Percentiles rank a stretch among this genome's conserved stretches.
Conservation (phyloP, 805 yeast genomes). For the Starmerella geochares region DNA sequence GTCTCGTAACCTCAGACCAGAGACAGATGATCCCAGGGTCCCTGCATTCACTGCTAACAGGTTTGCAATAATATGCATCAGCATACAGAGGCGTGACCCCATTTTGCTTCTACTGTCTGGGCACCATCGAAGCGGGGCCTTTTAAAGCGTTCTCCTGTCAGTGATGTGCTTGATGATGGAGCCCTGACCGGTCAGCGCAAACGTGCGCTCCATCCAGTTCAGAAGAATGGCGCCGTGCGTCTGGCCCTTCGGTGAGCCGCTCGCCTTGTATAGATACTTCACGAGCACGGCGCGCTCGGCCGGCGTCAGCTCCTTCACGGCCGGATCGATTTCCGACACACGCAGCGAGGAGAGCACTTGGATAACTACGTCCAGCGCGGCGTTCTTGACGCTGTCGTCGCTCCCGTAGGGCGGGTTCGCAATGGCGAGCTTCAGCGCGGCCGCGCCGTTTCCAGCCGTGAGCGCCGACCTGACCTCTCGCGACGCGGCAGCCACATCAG, state of each 20-base stretch:
- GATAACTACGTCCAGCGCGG: constrained; percentile 48
- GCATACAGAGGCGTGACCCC: too few relatives aligned
- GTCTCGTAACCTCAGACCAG: too few relatives aligned
- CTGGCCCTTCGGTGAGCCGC: constrained; percentile 50
- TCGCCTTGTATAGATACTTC: constrained; percentile 77
- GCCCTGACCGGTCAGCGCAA: constrained; percentile 76
- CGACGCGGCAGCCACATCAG: constrained; percentile 47
- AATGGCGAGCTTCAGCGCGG: constrained; percentile 56
- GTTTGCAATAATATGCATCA: too few relatives aligned
- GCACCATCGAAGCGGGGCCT: too few relatives aligned
- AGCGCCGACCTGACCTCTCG: constrained; percentile 51
- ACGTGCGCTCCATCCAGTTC: constrained; percentile 86
- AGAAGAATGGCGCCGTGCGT: constrained; percentile 80
- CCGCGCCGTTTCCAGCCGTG: constrained; percentile 60
- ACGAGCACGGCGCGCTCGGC: constrained; percentile 68
- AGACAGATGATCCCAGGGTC: too few relatives aligned
- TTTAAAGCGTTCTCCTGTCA: constrained; percentile 68
- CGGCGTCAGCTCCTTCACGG: constrained; percentile 48
- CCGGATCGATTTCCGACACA: constrained; percentile 52
- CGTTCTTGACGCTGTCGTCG: constrained; percentile 43
- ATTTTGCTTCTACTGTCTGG: too few relatives aligned
- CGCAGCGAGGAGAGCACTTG: constrained; percentile 61
- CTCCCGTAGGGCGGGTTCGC: constrained; percentile 78
- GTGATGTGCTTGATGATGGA: constrained; percentile 77
- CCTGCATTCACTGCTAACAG: too few relatives aligned